phyloP scores from a whole-genome alignment of 164 flowering plant genomes.

The Macadamia integrifolia region DNA sequence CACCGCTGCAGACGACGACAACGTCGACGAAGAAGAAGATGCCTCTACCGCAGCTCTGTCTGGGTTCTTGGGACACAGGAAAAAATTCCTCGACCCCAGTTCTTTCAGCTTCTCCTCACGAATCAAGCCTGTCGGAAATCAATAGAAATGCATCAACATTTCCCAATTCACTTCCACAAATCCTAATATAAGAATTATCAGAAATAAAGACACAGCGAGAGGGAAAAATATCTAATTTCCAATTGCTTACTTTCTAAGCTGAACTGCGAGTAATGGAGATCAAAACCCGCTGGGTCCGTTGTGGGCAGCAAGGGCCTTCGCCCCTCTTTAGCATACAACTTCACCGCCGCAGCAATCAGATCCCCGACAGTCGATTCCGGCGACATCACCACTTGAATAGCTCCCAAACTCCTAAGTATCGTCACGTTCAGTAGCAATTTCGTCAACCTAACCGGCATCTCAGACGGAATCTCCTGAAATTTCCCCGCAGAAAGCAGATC shows the following conservation, averaged over 20 bases:
- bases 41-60: constrained; percentile 6
- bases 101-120: constrained; percentile 56
- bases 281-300: constrained; percentile 40
- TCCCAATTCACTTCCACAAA: not conserved
- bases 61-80: constrained; percentile 41
- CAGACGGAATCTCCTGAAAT: too few relatives aligned
- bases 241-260: constrained; percentile 73
- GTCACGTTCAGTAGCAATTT: too few relatives aligned
- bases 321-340: constrained; percentile 64
- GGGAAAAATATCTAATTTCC: not conserved
- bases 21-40: not conserved
- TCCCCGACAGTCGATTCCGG: constrained; percentile 68
- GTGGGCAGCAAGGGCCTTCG: constrained; percentile 58
- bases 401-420: too few relatives aligned
- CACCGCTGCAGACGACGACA: too few relatives aligned
- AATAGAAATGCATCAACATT: not conserved
- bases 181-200: too few relatives aligned
- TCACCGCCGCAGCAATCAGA: constrained; percentile 45
- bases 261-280: constrained; percentile 89
- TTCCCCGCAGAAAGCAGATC: too few relatives aligned
- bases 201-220: too few relatives aligned
- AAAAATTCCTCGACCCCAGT: constrained; percentile 88
- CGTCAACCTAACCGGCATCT: too few relatives aligned
- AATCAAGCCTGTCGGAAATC: constrained; percentile 49
- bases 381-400: constrained; percentile 33